Evolutionary conservation across 768 basidiomycete genomes (phyloP).

Genomic region (Lentinula edodes): DNA sequence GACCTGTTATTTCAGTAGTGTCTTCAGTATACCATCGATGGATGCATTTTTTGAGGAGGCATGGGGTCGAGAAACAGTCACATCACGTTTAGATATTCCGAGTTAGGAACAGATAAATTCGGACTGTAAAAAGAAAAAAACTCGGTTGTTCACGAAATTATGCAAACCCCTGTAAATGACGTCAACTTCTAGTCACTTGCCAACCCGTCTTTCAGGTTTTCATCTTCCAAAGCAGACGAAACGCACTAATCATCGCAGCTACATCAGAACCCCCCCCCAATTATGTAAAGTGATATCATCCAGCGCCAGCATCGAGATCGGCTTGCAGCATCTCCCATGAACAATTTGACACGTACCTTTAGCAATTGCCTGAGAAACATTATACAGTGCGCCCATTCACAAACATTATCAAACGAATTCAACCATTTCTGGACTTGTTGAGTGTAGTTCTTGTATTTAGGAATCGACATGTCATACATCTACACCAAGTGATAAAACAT

Average conservation of each 20-base stretch:
- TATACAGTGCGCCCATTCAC: slow-evolving; percentile 99
- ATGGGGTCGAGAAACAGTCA: too few species aligned
- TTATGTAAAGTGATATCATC: slow-evolving; percentile 74
- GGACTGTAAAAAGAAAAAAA: too few species aligned
- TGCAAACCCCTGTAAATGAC: too few species aligned
- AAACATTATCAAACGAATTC: slow-evolving; percentile 89
- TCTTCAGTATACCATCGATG: too few species aligned
- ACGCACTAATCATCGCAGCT: slow-evolving; percentile 91
- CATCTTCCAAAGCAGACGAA: slow-evolving; percentile 89
- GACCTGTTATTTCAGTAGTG: too few species aligned
- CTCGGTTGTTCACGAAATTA: too few species aligned
- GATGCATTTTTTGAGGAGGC: too few species aligned
- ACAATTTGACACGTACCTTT: slow-evolving; percentile 52
- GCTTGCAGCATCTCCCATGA: background rate
- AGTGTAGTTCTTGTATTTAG: slow-evolving; percentile 91
- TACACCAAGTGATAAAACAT: slow-evolving; percentile 20
- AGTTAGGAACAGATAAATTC: too few species aligned
- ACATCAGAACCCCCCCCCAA: slow-evolving; percentile 87
- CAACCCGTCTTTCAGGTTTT: slow-evolving; percentile 78
- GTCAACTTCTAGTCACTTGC: slow-evolving; percentile 69
- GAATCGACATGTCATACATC: slow-evolving; percentile 26
- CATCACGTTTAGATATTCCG: too few species aligned
- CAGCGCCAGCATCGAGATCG: slow-evolving; percentile 27
- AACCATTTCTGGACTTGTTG: slow-evolving; percentile 91
- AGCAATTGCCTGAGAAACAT: slow-evolving; percentile 91